Conservation (phyloP, 805 yeast species). For the Metschnikowia sp. region DNA sequence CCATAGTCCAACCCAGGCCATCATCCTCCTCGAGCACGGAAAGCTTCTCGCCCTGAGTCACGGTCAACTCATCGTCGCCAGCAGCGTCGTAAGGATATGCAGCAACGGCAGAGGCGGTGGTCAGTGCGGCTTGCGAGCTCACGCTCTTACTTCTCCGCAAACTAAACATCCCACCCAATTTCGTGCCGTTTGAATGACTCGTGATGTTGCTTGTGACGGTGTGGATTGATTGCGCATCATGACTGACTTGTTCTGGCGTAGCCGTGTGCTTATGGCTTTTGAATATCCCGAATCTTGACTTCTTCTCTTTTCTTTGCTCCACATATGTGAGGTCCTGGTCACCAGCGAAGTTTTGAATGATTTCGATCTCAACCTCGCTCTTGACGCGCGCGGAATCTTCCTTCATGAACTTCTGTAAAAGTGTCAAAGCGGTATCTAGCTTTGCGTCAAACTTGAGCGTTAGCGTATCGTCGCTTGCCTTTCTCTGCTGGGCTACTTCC, state of each 20-base stretch:
- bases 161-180: constrained; percentile 31
- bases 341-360: constrained; percentile 81
- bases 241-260: constrained; percentile 4
- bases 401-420: constrained; percentile 60
- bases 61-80: constrained; percentile 72
- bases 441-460: constrained; percentile 53
- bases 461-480: constrained; percentile 31
- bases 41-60: constrained; percentile 59
- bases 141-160: constrained; percentile 33
- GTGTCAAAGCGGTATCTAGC: constrained; percentile 48
- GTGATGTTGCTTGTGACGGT: constrained; percentile 34
- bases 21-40: constrained; percentile 65
- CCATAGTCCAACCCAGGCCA: constrained; percentile 90
- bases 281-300: constrained; percentile 57
- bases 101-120: constrained; percentile 43
- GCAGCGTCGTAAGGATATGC: constrained; percentile 62
- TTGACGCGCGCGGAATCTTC: constrained; percentile 73
- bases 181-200: constrained; percentile 20
- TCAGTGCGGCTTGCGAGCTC: constrained; percentile 17
- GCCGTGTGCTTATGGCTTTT: constrained; percentile 20
- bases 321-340: constrained; percentile 65
- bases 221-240: constrained; percentile 32
- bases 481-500: constrained; percentile 36
- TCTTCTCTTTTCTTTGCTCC: constrained; percentile 50
- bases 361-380: constrained; percentile 84